phyloP scores from a whole-genome alignment of 2,329 filamentous ascomycete species.

The Fusarium sp. region DNA sequence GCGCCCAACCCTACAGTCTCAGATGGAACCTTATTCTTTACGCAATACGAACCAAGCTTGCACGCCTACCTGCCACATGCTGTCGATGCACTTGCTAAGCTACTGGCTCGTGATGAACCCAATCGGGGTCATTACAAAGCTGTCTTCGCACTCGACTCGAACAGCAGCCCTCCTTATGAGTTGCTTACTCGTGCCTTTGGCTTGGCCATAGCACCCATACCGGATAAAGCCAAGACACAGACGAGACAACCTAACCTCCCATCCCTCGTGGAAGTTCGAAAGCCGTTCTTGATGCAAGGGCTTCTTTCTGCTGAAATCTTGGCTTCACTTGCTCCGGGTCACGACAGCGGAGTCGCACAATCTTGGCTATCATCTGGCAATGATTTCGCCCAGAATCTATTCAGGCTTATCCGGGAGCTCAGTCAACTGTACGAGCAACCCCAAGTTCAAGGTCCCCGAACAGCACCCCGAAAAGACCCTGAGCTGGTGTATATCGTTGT shows the following conservation, averaged over 20 bases:
- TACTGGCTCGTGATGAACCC: constrained; percentile 91
- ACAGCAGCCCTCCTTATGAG: constrained; percentile 73
- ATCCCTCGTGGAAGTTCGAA: constrained; percentile 80
- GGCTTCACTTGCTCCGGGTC: constrained; percentile 74
- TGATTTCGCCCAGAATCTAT: constrained; percentile 82
- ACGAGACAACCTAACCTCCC: constrained; percentile 68
- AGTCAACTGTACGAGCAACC: constrained; percentile 68
- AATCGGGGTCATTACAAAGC: constrained; percentile 86
- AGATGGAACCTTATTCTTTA: constrained; percentile 74
- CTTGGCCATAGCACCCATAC: constrained; percentile 84
- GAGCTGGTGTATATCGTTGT: constrained; percentile 72
- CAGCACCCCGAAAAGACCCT: constrained; percentile 54
- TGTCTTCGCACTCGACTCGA: constrained; percentile 79
- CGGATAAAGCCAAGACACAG: constrained; percentile 66
- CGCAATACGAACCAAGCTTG: constrained; percentile 79
- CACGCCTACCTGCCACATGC: constrained; percentile 92
- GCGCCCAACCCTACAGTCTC: constrained; percentile 71
- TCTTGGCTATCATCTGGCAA: constrained; percentile 86
- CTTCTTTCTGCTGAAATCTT: constrained; percentile 91
- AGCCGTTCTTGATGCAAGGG: constrained; percentile 91
- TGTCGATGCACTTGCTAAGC: constrained; percentile 88
- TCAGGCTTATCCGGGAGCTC: constrained; percentile 78
- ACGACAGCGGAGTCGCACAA: constrained; percentile 77
- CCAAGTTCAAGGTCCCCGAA: constrained; percentile 48
- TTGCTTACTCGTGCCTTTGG: constrained; percentile 88